Percentiles rank a stretch among this genome's conserved stretches.
phyloP scores from a whole-genome alignment of 2,329 filamentous ascomycete species.

The Xylariomycetidae sp. region DNA sequence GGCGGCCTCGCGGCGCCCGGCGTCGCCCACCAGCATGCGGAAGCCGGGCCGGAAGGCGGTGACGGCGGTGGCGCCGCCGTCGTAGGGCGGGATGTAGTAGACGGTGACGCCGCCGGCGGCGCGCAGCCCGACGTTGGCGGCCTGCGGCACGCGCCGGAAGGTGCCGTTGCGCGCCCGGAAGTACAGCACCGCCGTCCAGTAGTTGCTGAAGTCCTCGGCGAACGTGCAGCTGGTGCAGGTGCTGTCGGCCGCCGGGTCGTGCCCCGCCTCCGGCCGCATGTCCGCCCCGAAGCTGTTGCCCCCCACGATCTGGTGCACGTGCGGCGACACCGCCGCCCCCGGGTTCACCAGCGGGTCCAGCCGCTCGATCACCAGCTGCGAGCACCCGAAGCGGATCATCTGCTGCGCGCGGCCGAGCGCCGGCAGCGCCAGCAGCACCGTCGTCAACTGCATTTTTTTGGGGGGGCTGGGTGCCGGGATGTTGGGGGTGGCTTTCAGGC shows the following conservation, averaged over 20 bases:
- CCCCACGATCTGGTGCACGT: conserved; percentile 25
- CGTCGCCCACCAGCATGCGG: conserved; percentile 40
- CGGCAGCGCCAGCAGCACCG: conserved; percentile 13
- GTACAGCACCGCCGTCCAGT: conserved; percentile 23
- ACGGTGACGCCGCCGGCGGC: conserved; percentile 24
- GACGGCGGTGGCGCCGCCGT: conserved; percentile 30
- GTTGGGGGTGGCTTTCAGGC: too few relatives aligned
- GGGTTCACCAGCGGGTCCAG: conserved; percentile 25
- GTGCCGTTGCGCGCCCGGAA: conserved; percentile 21
- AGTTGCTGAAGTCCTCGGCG: conserved; percentile 22
- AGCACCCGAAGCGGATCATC: conserved; percentile 29
- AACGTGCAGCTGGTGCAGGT: conserved; percentile 24
- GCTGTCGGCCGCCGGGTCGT: conserved; percentile 19
- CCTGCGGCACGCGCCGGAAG: conserved; percentile 22
- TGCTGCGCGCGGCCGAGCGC: conserved; percentile 17
- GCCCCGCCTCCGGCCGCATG: conserved; percentile 17
- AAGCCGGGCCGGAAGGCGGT: conserved; percentile 39
- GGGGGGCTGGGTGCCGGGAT: too few relatives aligned
- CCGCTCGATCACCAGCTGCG: conserved; percentile 24
- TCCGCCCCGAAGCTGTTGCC: conserved; percentile 24
- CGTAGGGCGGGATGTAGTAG: conserved; percentile 25
- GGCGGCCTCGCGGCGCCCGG: conserved; percentile 17
- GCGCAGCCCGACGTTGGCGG: conserved; percentile 21
- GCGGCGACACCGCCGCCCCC: conserved; percentile 18
- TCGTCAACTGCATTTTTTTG: conserved; percentile 19